These are phyloP conservation scores for Sarocladium kiliense DNA, from an alignment of 2,329 filamentous ascomycete genomes.

Conservation along the genomic window DNA sequence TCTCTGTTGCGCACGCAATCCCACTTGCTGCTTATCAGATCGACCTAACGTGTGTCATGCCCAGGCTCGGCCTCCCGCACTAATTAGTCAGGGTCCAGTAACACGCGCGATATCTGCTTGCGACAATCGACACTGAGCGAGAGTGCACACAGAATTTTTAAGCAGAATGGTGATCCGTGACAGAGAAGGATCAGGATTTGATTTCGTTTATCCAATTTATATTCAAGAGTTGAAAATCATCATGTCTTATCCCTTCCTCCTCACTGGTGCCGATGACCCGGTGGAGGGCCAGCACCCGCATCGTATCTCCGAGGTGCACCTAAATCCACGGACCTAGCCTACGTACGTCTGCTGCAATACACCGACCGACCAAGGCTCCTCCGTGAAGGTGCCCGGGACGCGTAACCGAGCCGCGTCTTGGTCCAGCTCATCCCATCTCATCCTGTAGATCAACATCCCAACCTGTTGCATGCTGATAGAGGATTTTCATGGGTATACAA, in stretches of 20 bases:
- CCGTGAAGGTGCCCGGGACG: too few relatives aligned
- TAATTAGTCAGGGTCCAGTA: not conserved
- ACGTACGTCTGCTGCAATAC: too few relatives aligned
- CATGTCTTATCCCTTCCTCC: not conserved
- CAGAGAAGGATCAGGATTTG: not conserved
- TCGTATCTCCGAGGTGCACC: conserved; percentile 1
- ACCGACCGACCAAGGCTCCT: too few relatives aligned
- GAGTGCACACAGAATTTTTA: too few relatives aligned
- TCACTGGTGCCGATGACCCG: not conserved
- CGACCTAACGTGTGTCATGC: not conserved
- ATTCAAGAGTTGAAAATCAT: not conserved
- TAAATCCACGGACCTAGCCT: too few relatives aligned
- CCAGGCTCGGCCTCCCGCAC: too few relatives aligned
- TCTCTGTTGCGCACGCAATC: not conserved
- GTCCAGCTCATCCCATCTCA: too few relatives aligned
- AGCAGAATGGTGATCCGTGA: not conserved
- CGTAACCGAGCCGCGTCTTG: too few relatives aligned
- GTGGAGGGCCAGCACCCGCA: not conserved
- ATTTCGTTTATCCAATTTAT: too few relatives aligned
- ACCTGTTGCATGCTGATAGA: too few relatives aligned
- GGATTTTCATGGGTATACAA: too few relatives aligned
- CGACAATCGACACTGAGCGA: not conserved
- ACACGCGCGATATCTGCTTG: not conserved
- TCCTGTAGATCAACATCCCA: too few relatives aligned
- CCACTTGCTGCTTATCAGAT: not conserved